These are phyloP conservation scores for Polymyxa betae DNA, from an alignment of 208 protist species.

Conservation along the genomic window DNA sequence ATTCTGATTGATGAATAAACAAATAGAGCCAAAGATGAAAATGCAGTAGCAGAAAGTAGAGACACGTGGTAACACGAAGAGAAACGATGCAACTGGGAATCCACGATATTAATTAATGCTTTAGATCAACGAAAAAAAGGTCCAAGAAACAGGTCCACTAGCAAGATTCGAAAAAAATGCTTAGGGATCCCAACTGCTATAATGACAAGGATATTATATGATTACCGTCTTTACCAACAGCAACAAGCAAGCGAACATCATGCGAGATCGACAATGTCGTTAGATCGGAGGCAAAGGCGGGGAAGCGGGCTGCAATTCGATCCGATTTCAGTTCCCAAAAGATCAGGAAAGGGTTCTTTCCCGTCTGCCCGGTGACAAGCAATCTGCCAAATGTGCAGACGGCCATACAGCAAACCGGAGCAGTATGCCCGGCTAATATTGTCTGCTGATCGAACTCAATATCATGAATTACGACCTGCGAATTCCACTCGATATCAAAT, in stretches of 20 bases:
- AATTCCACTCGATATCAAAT: not conserved
- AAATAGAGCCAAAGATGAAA: not conserved
- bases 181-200: too few species aligned
- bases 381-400: not conserved
- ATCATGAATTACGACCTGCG: slow-evolving; percentile 21
- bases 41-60: too few species aligned
- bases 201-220: not conserved
- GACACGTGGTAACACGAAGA: too few species aligned
- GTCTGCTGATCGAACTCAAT: slow-evolving; percentile 30
- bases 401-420: not conserved
- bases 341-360: not conserved
- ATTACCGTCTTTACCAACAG: not conserved
- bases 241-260: not conserved
- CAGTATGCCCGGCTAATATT: slow-evolving; percentile 30
- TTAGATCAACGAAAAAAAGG: too few species aligned
- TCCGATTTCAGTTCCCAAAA: not conserved
- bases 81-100: not conserved
- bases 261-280: not conserved
- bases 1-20: not conserved
- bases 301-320: not conserved
- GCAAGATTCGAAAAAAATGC: not conserved
- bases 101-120: not conserved
- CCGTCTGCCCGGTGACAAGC: slow-evolving; percentile 24
- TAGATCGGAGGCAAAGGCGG: not conserved
- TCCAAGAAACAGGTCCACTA: not conserved